These are phyloP conservation scores for Ophiocordyceps robertsii DNA, from an alignment of 2,329 filamentous ascomycete genomes.

Conservation along the genomic window DNA sequence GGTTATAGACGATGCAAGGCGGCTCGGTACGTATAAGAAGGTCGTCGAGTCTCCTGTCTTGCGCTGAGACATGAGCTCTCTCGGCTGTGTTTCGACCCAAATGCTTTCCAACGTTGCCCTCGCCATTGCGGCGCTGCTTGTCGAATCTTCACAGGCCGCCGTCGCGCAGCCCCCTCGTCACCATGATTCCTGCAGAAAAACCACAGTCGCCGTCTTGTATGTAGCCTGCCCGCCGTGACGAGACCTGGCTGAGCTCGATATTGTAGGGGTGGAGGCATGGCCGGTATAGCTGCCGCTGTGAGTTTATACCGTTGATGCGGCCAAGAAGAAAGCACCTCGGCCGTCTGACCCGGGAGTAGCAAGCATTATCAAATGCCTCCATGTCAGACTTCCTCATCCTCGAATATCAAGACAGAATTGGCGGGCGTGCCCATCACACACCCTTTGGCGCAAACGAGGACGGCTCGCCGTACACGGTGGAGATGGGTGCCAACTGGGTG, in stretches of 20 bases:
- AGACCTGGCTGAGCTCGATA: not conserved
- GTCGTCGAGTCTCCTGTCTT: not conserved
- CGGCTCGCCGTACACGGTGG: slow-evolving; percentile 42
- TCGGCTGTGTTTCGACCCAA: no score
- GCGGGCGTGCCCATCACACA: slow-evolving; percentile 46
- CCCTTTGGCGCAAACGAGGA: slow-evolving; percentile 37
- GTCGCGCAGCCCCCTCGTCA: slow-evolving; percentile 1
- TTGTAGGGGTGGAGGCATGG: slow-evolving; percentile 40
- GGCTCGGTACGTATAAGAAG: no score
- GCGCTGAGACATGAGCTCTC: not conserved
- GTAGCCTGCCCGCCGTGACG: not conserved
- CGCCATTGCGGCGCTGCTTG: slow-evolving; percentile 1
- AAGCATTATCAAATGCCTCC: slow-evolving; percentile 47
- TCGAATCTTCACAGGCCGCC: slow-evolving; percentile 2
- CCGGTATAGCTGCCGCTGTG: slow-evolving; percentile 47
- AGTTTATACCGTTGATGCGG: no score
- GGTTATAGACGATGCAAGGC: no score
- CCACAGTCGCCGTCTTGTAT: slow-evolving; percentile 18
- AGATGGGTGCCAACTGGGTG: slow-evolving; percentile 56
- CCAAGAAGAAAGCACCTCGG: no score
- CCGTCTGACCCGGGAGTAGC: slow-evolving; percentile 10
- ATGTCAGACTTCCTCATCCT: slow-evolving; percentile 51
- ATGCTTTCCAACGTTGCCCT: not conserved
- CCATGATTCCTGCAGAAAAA: slow-evolving; percentile 11
- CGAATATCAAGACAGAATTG: slow-evolving; percentile 48